A percentile compares a stretch with the other conserved stretches of the same genome.
phyloP scores from a whole-genome alignment of 2,329 filamentous ascomycete genomes.

The Colletotrichum horii region DNA sequence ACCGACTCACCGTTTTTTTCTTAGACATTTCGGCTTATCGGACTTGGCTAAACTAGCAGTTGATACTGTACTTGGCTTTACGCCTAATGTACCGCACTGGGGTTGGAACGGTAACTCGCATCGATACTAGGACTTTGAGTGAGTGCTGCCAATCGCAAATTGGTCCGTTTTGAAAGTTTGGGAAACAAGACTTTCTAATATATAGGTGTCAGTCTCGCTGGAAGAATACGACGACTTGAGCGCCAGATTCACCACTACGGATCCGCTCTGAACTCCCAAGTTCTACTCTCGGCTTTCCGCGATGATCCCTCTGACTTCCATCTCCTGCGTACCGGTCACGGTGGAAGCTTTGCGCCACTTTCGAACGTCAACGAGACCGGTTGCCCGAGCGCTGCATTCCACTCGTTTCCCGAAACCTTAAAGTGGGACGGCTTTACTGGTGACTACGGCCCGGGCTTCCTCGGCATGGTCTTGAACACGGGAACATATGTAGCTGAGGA shows the following conservation, averaged over 20 bases:
- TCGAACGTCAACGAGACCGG: conserved; percentile 61
- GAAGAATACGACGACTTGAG: conserved; percentile 29
- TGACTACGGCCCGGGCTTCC: conserved; percentile 61
- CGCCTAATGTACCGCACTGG: conserved; percentile 64
- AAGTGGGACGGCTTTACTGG: conserved; percentile 62
- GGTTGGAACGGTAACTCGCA: conserved; percentile 67
- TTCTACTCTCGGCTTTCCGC: conserved; percentile 57
- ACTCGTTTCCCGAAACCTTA: conserved; percentile 60
- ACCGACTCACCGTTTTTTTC: background rate
- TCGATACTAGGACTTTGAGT: conserved; percentile 60
- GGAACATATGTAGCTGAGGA: background rate
- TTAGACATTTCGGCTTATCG: conserved; percentile 52
- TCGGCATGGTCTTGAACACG: background rate
- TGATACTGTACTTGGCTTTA: conserved; percentile 59
- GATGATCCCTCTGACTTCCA: conserved; percentile 50
- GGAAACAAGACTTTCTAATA: background rate
- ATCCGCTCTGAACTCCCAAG: conserved; percentile 61
- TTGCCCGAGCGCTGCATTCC: conserved; percentile 60
- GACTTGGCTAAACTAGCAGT: conserved; percentile 53
- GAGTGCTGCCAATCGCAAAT: conserved; percentile 40
- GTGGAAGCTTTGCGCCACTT: conserved; percentile 56
- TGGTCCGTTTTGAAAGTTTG: conserved; percentile 31
- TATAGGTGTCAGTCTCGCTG: background rate
- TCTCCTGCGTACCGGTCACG: conserved; percentile 58
- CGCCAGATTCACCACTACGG: conserved; percentile 67